These are phyloP conservation scores for Exobasidium cylindrosporum DNA, from an alignment of 1,284 basidiomycete species.

Conservation along the genomic window DNA sequence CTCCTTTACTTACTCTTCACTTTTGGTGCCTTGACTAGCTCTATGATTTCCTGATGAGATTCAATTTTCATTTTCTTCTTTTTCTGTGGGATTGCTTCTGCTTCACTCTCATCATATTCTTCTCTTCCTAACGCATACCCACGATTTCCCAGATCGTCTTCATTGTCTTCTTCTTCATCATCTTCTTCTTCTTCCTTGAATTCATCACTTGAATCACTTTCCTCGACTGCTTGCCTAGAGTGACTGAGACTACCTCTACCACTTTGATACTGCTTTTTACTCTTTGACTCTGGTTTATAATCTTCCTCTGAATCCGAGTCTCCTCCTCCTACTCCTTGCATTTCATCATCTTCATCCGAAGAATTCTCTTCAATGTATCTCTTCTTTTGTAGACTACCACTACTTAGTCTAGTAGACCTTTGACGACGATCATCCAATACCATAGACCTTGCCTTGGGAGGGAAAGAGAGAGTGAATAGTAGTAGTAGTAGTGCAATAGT, in stretches of 20 bases:
- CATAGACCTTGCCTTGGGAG: no score
- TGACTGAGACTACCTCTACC: no score
- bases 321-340: neutral
- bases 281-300: slow-evolving; percentile 17
- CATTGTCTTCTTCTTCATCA: slow-evolving; percentile 17
- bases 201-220: slow-evolving; percentile 8
- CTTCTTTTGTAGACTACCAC: neutral
- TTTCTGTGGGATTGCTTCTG: neutral
- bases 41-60: neutral
- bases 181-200: slow-evolving; percentile 16
- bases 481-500: no score
- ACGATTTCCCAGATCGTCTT: no score
- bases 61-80: neutral
- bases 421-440: no score
- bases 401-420: slow-evolving; percentile 3
- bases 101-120: slow-evolving; percentile 5
- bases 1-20: slow-evolving; percentile 3
- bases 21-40: slow-evolving; percentile 5
- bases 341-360: slow-evolving; percentile 3
- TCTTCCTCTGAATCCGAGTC: slow-evolving; percentile 17
- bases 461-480: no score
- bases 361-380: neutral
- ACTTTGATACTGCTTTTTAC: slow-evolving; percentile 26
- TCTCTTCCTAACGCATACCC: slow-evolving; percentile 16
- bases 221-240: no score